Evolutionary conservation across 139 green algal genomes (phyloP).

Genomic region (Ostreobium quekettii): DNA sequence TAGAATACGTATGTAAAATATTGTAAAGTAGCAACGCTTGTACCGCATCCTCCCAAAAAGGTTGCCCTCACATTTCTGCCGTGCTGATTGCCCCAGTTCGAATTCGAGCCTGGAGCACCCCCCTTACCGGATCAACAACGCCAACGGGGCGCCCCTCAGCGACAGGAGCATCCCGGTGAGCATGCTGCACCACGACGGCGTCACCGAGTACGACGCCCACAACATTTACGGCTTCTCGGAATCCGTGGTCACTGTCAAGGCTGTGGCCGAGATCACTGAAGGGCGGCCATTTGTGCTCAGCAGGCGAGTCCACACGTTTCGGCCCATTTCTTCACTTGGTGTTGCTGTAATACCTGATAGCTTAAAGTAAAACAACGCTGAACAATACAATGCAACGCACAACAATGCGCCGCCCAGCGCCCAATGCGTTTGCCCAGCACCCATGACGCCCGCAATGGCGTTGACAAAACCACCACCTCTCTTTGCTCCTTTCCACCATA

Average conservation of each 20-base stretch:
- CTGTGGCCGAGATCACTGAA: constrained; percentile 1
- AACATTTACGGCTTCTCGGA: constrained; percentile 46
- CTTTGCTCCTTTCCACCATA: no score
- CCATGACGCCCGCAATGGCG: no score
- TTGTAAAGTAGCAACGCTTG: no score
- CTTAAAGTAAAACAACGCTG: no score
- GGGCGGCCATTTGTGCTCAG: constrained; percentile 41
- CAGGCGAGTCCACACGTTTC: constrained; percentile 21
- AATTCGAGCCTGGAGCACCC: constrained; percentile 26
- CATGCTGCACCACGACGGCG: constrained; percentile 25
- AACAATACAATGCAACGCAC: no score
- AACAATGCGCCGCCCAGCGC: no score
- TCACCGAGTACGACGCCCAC: constrained; percentile 42
- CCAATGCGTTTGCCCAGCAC: no score
- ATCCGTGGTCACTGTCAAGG: constrained; percentile 18
- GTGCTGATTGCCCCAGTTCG: constrained; percentile 6
- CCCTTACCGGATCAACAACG: constrained; percentile 35
- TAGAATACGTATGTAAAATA: no score
- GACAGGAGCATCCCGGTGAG: constrained; percentile 30
- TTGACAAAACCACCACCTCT: no score
- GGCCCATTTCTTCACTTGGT: neutral
- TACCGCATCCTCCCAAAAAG: no score
- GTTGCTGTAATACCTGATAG: neutral
- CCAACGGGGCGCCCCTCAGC: constrained; percentile 8
- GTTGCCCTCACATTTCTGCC: no score